Evolutionary conservation across 108 stramenopile genomes (phyloP).

Genomic region (Cylindrotheca fusiformis): DNA sequence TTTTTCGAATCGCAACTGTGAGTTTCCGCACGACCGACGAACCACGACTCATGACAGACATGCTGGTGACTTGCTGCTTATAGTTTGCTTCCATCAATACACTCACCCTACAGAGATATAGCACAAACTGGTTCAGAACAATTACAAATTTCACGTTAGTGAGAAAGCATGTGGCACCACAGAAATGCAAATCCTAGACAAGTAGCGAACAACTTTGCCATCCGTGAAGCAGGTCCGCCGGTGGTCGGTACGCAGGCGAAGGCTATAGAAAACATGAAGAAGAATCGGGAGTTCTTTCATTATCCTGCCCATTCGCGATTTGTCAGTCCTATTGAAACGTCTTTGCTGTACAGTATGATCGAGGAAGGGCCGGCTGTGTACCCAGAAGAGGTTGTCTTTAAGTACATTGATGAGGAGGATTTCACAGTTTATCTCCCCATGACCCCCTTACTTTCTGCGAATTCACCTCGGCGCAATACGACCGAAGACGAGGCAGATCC

Average conservation of each 20-base stretch:
- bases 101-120: too few species aligned
- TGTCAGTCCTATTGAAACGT: constrained; percentile 41
- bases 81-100: too few species aligned
- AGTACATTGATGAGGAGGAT: constrained; percentile 47
- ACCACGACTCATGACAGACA: too few species aligned
- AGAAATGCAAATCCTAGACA: too few species aligned
- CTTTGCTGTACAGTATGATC: constrained; percentile 53
- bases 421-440: constrained; percentile 24
- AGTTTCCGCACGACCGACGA: too few species aligned
- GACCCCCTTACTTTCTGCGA: not conserved
- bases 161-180: too few species aligned
- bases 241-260: not conserved
- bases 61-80: too few species aligned
- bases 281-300: constrained; percentile 5
- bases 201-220: not conserved
- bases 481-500: constrained; percentile 7
- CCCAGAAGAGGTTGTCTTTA: constrained; percentile 39
- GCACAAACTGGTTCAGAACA: too few species aligned
- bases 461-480: not conserved
- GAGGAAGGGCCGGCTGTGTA: constrained; percentile 30
- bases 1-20: too few species aligned
- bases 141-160: too few species aligned
- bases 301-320: constrained; percentile 38
- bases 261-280: not conserved
- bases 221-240: not conserved